Percentiles rank a stretch among this genome's conserved stretches.
These are phyloP conservation scores for Begonia masoniana DNA, from an alignment of 306 rosid genomes.

Conservation along the genomic window DNA sequence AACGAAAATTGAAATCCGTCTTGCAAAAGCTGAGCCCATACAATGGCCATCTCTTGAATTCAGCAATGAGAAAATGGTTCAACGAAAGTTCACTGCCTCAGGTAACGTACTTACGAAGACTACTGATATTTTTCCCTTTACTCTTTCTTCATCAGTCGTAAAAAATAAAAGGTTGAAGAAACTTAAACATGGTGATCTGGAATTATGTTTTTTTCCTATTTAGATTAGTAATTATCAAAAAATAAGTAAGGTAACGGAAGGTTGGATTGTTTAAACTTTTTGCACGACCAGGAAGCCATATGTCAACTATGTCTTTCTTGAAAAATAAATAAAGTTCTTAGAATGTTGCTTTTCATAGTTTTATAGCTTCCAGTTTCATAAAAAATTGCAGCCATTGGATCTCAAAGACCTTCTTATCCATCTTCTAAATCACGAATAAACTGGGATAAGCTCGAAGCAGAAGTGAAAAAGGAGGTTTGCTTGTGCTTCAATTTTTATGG, in stretches of 20 bases:
- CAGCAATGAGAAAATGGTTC: constrained; percentile 26
- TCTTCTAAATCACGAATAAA: constrained; percentile 66
- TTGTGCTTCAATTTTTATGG: background rate
- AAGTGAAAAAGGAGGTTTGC: constrained; percentile 81
- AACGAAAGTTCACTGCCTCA: constrained; percentile 22
- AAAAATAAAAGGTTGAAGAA: too few species aligned
- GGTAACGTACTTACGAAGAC: constrained; percentile 15
- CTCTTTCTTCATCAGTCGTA: too few species aligned
- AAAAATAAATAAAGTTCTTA: too few species aligned
- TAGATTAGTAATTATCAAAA: too few species aligned
- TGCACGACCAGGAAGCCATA: too few species aligned
- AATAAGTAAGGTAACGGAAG: too few species aligned
- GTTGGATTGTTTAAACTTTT: too few species aligned
- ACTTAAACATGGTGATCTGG: too few species aligned
- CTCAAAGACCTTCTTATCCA: constrained; percentile 52
- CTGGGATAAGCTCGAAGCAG: constrained; percentile 90
- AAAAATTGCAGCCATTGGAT: constrained; percentile 29
- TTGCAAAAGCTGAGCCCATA: constrained; percentile 53
- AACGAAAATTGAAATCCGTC: constrained; percentile 77
- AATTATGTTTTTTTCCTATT: too few species aligned
- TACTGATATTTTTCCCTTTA: too few species aligned
- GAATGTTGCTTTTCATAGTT: too few species aligned
- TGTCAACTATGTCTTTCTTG: too few species aligned
- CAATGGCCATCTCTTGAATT: constrained; percentile 60
- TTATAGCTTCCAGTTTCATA: constrained; percentile 1